Evolutionary conservation across 768 basidiomycete genomes (phyloP).

Genomic region (Multifurca ochricompacta): DNA sequence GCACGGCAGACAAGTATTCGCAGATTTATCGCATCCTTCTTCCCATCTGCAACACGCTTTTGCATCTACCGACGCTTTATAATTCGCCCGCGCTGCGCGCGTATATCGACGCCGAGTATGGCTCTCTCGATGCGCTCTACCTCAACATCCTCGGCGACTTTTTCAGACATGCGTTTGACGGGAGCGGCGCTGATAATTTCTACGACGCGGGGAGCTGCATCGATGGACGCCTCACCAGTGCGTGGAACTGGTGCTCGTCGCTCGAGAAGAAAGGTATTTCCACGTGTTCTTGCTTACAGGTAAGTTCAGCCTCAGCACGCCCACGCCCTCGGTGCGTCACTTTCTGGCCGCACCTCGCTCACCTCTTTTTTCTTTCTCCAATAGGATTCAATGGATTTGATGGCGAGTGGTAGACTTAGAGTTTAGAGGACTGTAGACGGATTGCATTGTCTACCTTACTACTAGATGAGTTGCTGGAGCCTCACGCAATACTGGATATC

Average conservation of each 20-base stretch:
- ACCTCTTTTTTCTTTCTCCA: conserved; percentile 4
- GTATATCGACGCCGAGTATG: conserved; percentile 80
- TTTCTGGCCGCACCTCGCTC: background rate
- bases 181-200: conserved; percentile 87
- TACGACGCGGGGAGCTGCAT: conserved; percentile 83
- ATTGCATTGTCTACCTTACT: background rate
- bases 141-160: conserved; percentile 75
- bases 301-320: no score
- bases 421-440: background rate
- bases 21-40: conserved; percentile 87
- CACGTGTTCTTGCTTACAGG: conserved; percentile 69
- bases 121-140: conserved; percentile 58
- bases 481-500: background rate
- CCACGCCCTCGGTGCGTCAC: conserved; percentile 51
- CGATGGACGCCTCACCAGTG: conserved; percentile 79
- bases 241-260: conserved; percentile 87
- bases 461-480: background rate
- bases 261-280: conserved; percentile 85
- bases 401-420: conserved; percentile 57
- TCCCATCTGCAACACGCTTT: conserved; percentile 76
- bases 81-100: conserved; percentile 62
- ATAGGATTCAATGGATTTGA: conserved; percentile 80
- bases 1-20: conserved; percentile 68
- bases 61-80: conserved; percentile 58
- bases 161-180: conserved; percentile 84